Base-by-base conservation (phyloP, 257 asterid genomes). In the Lithospermum erythrorhizon region DNA sequence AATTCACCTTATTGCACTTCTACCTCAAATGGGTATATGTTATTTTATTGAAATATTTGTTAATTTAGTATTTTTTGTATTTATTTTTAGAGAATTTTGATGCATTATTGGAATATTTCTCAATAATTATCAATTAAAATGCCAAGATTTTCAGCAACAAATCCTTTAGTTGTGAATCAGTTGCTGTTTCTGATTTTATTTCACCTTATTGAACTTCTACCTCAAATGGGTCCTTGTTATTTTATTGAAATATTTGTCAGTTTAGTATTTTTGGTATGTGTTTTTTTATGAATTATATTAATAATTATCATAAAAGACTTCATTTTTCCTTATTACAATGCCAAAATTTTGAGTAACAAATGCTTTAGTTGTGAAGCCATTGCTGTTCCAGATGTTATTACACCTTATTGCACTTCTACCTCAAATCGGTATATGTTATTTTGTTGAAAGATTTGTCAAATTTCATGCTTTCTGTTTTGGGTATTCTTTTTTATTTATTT, bases 1-100 rank as follows among this genome's bases (percentile, higher is more conserved):
- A 63, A 9, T 59, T 65, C 81, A 24, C 55, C 53, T 61, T 59
- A 77, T 32, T 61, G 76, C 53, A n/a, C 59, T 56, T 66, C 78
- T 55, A 58, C 68, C 63, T 76, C 83, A 21, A 70, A 70, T 71
- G 76, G 93, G 97, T 89, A 81, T 30, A 51, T 53, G 52, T 76
- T 66, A 10, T 14, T 48, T 68, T 37, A 41, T 15, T 32, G 18
- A 30, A 59, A 9, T 37, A 17, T 2, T 25, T 27, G 14, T 5
- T 13, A 24, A 5, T 61, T 48, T 19, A 20, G 2, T 21, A 10
- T 35, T n/a, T 6, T 55, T 21, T 16, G 0, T 16, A 5, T 52
- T 6, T 25, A 25, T 25, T 2, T 25, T 5, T 25, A 5, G 29
- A 2, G 5, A 25, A 25, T 25, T 25, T 25, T 25, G 2, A 2